These are phyloP conservation scores for Alternaria panax DNA, from an alignment of 2,329 filamentous ascomycete species.

Conservation along the genomic window DNA sequence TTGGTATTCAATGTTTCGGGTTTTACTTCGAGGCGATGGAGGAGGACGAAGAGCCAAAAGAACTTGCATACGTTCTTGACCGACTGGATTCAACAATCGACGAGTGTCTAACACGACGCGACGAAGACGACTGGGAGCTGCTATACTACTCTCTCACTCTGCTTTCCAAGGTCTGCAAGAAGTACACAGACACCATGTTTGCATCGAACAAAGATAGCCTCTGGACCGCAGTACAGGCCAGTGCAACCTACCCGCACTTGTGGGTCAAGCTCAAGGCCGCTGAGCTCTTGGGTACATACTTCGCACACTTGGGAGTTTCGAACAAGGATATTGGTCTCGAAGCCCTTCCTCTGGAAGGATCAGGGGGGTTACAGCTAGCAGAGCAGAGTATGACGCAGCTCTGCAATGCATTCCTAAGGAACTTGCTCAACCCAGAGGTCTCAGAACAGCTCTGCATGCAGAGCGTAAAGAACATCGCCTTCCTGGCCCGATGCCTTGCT, in stretches of 20 bases:
- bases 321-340: slow-evolving; percentile 62
- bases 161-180: slow-evolving; percentile 70
- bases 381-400: slow-evolving; percentile 68
- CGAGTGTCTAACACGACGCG: slow-evolving; percentile 60
- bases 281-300: slow-evolving; percentile 76
- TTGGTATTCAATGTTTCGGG: slow-evolving; percentile 81
- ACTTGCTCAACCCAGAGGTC: slow-evolving; percentile 69
- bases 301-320: slow-evolving; percentile 77
- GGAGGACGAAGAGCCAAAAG: slow-evolving; percentile 65
- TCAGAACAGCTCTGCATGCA: slow-evolving; percentile 80
- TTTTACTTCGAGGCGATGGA: slow-evolving; percentile 75
- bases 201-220: slow-evolving; percentile 66
- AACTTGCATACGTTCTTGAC: slow-evolving; percentile 66
- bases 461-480: slow-evolving; percentile 80
- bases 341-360: slow-evolving; percentile 70
- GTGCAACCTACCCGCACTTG: slow-evolving; percentile 74
- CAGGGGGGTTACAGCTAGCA: slow-evolving; percentile 73
- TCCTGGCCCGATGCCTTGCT: slow-evolving; percentile 73
- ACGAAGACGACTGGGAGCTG: slow-evolving; percentile 71
- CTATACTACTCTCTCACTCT: slow-evolving; percentile 76
- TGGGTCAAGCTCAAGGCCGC: slow-evolving; percentile 80
- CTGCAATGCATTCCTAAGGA: slow-evolving; percentile 63
- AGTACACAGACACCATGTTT: slow-evolving; percentile 70
- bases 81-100: slow-evolving; percentile 61
- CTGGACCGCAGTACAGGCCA: slow-evolving; percentile 74